Evolutionary conservation across 2,329 filamentous ascomycete genomes (phyloP).

Genomic region (Talaromyces verruculosus): DNA sequence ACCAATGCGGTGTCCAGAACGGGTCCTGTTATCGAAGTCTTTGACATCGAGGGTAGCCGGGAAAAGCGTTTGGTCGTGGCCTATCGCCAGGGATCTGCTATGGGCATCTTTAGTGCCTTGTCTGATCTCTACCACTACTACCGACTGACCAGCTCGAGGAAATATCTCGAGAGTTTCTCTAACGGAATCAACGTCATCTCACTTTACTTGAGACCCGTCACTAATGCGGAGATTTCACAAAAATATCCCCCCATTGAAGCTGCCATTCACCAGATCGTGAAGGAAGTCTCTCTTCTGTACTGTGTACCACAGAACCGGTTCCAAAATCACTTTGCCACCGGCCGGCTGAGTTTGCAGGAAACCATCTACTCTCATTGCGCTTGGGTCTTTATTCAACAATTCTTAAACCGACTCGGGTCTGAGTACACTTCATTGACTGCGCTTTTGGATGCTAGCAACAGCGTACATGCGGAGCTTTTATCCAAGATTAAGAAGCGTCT

Average conservation of each 20-base stretch:
- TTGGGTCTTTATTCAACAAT: slow-evolving; percentile 97
- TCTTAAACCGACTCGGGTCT: slow-evolving; percentile 88
- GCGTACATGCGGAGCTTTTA: slow-evolving; percentile 79
- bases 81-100: slow-evolving; percentile 88
- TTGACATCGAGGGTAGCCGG: slow-evolving; percentile 84
- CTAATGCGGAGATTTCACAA: slow-evolving; percentile 54
- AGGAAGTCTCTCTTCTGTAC: slow-evolving; percentile 95
- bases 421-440: slow-evolving; percentile 87
- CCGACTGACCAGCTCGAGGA: slow-evolving; percentile 89
- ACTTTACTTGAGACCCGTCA: slow-evolving; percentile 80
- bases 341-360: slow-evolving; percentile 88
- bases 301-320: slow-evolving; percentile 98
- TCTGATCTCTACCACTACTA: slow-evolving; percentile 99
- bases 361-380: slow-evolving; percentile 96
- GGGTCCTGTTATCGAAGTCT: slow-evolving; percentile 95
- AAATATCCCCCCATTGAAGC: slow-evolving; percentile 80
- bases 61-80: slow-evolving; percentile 95
- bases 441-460: slow-evolving; percentile 77
- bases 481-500: slow-evolving; percentile 94
- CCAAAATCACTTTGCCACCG: slow-evolving; percentile 81
- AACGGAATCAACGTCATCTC: slow-evolving; percentile 98
- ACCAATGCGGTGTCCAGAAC: slow-evolving; percentile 78
- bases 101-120: slow-evolving; percentile 90
- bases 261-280: slow-evolving; percentile 97
- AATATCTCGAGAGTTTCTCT: slow-evolving; percentile 98